Base-by-base conservation (phyloP, 352 stramenopile species). In the Thalassiosira hispida region DNA sequence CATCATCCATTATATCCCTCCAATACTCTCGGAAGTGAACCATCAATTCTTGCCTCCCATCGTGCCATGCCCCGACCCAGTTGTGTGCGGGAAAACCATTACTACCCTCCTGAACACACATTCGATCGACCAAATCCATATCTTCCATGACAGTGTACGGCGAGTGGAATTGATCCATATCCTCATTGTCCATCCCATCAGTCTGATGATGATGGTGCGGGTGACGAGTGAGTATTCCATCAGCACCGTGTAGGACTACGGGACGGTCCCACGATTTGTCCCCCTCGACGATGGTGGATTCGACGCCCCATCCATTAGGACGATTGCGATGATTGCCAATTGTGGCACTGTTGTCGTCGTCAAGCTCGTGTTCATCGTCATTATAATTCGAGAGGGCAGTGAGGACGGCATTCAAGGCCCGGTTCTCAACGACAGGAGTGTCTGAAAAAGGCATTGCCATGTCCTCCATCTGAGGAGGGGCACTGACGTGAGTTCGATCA, bases 361-460 rank as follows among this genome's bases (percentile, higher is more conserved):
- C 49, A 14, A 81, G 73, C 62, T 91, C 75, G 22, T 60, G 16
- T 18, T 83, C 74, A 40, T 77, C 68, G 9, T 79, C 56, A 27
- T 66, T 73, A 52, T 94, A 94, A 70, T 94, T 94, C 42, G 78
- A 90, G 9, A 94, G 64, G 7, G 86, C 83, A 25, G 77, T 85
- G 0, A 88, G 42, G 16, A 88, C 68, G 22, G 60, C 67, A 23
- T 83, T 79, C 2, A 88, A 49, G n/a, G 81, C 72, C 14, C 59
- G 44, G 51, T 67, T 67, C 40, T 67, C 56, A 1, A 67, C 42
- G 16, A 35, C 20, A 5, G 59, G 49, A 38, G 69, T 77, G 25
- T 40, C 59, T 12, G 55, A 55, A 23, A 11, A 27, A 20, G 23
- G 20, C 5, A 23, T 20, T 16, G 22, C 16, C 1, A 29, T 23